Evolutionary conservation across 1,284 basidiomycete species (phyloP).

Genomic region (Ceratobasidium sp.): DNA sequence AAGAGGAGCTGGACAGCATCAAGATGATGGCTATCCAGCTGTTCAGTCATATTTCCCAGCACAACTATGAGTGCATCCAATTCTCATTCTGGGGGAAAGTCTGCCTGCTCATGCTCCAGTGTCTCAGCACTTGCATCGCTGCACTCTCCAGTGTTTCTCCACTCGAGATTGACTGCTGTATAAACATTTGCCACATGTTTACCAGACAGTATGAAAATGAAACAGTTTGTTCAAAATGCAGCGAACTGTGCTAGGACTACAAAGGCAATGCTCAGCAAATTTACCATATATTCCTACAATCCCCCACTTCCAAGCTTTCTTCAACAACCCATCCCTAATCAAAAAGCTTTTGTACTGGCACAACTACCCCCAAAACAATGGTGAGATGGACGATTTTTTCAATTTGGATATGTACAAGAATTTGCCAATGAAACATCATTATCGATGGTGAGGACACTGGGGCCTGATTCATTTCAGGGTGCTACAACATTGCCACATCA

Average conservation of each 20-base stretch:
- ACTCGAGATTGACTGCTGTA: conserved; percentile 38
- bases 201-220: conserved; percentile 31
- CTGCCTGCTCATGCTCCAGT: conserved; percentile 1
- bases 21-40: conserved; percentile 37
- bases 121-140: conserved; percentile 16
- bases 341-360: conserved; percentile 47
- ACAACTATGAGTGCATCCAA: conserved; percentile 23
- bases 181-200: conserved; percentile 44
- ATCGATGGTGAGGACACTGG: conserved; percentile 29
- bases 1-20: conserved; percentile 24
- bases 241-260: conserved; percentile 29
- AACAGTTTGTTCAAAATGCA: conserved; percentile 41
- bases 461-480: conserved; percentile 49
- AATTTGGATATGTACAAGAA: conserved; percentile 32
- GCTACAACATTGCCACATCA: conserved; percentile 50
- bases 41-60: conserved; percentile 25
- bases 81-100: conserved; percentile 17
- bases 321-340: conserved; percentile 43
- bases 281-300: conserved; percentile 45
- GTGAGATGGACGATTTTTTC: conserved; percentile 47
- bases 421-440: conserved; percentile 13
- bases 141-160: conserved; percentile 38
- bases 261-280: conserved; percentile 24
- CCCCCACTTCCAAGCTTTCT: conserved; percentile 32
- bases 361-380: conserved; percentile 40